Evolutionary conservation across 192 early-diverging fungal species (phyloP).

Genomic region (Coemansia sp.): DNA sequence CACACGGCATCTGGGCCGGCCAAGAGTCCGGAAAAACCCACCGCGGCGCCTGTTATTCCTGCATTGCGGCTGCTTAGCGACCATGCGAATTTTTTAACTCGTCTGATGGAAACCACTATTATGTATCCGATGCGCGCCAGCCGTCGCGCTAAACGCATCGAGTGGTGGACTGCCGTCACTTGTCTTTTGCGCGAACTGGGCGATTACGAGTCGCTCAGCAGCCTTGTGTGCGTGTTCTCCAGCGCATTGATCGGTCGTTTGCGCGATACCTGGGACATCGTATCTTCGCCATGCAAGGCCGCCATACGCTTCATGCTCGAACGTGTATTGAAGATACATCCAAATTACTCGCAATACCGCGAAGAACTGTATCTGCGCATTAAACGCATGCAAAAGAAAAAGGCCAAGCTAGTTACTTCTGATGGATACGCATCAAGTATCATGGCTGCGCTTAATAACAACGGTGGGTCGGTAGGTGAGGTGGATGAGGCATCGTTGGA

Average conservation of each 20-base stretch:
- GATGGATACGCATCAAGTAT: neutral
- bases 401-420: neutral
- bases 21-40: neutral
- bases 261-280: slow-evolving; percentile 38
- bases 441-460: slow-evolving; percentile 1
- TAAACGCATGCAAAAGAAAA: slow-evolving; percentile 17
- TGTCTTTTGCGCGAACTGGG: slow-evolving; percentile 50
- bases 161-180: slow-evolving; percentile 45
- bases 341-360: slow-evolving; percentile 46
- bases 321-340: slow-evolving; percentile 44
- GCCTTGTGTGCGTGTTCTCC: slow-evolving; percentile 47
- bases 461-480: slow-evolving; percentile 7
- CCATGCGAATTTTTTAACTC: slow-evolving; percentile 49
- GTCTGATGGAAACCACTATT: slow-evolving; percentile 41
- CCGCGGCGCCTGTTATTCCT: slow-evolving; percentile 2
- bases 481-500: slow-evolving; percentile 35
- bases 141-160: slow-evolving; percentile 42
- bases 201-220: slow-evolving; percentile 53
- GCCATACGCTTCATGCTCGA: slow-evolving; percentile 46
- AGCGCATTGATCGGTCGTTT: slow-evolving; percentile 28
- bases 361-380: slow-evolving; percentile 42
- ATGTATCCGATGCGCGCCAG: slow-evolving; percentile 32
- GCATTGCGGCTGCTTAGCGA: slow-evolving; percentile 44
- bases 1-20: slow-evolving; percentile 9
- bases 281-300: slow-evolving; percentile 25